A percentile compares a stretch with the other conserved stretches of the same genome.
These are phyloP conservation scores for Ogataea degrootiae DNA, from an alignment of 805 yeast genomes.

Conservation along the genomic window DNA sequence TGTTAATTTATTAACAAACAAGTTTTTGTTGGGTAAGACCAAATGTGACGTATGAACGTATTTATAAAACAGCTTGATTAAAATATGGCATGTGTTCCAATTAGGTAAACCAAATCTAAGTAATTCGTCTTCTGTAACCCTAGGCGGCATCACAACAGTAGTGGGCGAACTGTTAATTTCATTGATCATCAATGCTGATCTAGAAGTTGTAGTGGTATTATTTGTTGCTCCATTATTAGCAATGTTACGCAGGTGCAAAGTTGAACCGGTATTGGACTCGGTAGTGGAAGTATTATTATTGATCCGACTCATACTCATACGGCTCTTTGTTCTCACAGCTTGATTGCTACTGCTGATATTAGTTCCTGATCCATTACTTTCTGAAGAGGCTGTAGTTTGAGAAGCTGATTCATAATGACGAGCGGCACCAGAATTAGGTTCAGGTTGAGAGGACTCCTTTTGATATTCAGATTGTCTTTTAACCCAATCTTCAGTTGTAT, in stretches of 20 bases:
- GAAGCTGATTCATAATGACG: neutral
- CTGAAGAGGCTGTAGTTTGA: neutral
- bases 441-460: neutral
- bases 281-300: neutral
- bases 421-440: neutral
- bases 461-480: slow-evolving; percentile 16
- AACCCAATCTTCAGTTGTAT: slow-evolving; percentile 24
- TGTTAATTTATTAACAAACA: slow-evolving; percentile 27
- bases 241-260: no score
- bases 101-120: slow-evolving; percentile 33
- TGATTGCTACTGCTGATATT: neutral
- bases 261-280: neutral
- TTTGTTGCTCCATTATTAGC: no score
- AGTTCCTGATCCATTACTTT: neutral
- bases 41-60: slow-evolving; percentile 36
- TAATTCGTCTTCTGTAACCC: slow-evolving; percentile 28
- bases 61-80: slow-evolving; percentile 37
- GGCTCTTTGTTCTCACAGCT: neutral
- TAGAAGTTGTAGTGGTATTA: neutral
- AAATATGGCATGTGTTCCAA: slow-evolving; percentile 27
- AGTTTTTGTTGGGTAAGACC: slow-evolving; percentile 32
- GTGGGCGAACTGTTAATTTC: neutral
- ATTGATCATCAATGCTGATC: neutral
- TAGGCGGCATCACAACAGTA: neutral
- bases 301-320: neutral